Evolutionary conservation across 305 asterid genomes (phyloP), one percentile per base, ranked within the genome.

Genomic region (Solanum hybrid): DNA sequence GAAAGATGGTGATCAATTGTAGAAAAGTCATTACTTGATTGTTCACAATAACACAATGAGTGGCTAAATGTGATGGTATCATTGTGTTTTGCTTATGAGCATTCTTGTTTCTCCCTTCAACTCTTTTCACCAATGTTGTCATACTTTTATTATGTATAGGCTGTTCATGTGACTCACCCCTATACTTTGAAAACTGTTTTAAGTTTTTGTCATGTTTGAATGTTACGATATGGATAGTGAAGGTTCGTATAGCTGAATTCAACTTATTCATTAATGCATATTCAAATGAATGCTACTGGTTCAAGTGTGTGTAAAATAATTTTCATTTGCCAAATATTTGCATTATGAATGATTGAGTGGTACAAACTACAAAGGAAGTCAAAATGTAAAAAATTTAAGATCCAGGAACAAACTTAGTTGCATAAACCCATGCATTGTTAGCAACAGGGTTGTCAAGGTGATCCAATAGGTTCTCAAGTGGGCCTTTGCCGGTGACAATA

Each of bases 391-490:
- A 87, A 34, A 17, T 36, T 92, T 93, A 96, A 39, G 98, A 92
- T 89, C 98, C 97, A 31, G 99, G 99, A 4, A 45, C 94, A 91
- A 96, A 96, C 89, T 96, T 95, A 87, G 97, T 96, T 90, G 99
- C 98, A 91, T 92, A 96, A 57, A 95, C 96, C 98, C 98, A 94
- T 8, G 98, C 99, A 92, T 95, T 96, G 93, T 96, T 96, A 37
- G 96, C 97, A 70, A 95, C 98, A 39, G 97, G 99, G 93, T 93
- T 93, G 83, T 95, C 98, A 79, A 96, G 97, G 87, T 96, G 99
- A 90, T 95, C 98, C 92, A 95, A 90, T 39, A 95, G 92, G 91
- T 96, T 96, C 95, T 96, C 95, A 29, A 94, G 89, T 10, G 95
- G 96, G 0, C 97, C 96, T 77, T 93, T 93, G n/a, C 97, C 95